Evolutionary conservation across 169 alveolate genomes (phyloP).

Genomic region (Eimeria maxima): DNA sequence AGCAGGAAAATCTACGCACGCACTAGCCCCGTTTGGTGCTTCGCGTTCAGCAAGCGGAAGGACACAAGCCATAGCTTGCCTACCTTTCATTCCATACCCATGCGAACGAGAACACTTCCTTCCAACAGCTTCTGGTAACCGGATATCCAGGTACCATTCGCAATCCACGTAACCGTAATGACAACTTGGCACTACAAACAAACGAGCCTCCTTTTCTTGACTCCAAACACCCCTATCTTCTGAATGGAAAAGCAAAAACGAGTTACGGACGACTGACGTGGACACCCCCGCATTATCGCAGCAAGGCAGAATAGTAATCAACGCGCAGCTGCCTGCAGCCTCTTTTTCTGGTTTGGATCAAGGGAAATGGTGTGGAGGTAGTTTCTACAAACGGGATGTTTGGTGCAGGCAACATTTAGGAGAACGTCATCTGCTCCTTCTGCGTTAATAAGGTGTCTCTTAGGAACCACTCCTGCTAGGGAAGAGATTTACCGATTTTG

Average conservation of each 20-base stretch:
- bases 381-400: not conserved
- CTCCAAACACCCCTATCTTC: conserved; percentile 59
- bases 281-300: not conserved
- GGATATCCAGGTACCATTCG: conserved; percentile 56
- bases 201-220: conserved; percentile 9
- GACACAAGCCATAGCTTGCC: not conserved
- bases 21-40: not conserved
- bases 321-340: not conserved
- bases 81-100: not conserved
- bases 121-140: not conserved
- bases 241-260: conserved; percentile 14
- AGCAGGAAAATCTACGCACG: not conserved
- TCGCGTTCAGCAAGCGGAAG: not conserved
- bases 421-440: not conserved
- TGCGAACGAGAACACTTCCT: not conserved
- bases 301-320: not conserved
- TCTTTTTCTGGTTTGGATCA: not conserved
- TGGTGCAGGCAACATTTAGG: not conserved
- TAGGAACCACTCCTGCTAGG: not conserved
- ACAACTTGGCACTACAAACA: conserved; percentile 54
- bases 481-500: conserved; percentile 14
- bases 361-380: not conserved
- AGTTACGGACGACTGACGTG: not conserved
- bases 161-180: conserved; percentile 67
- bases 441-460: not conserved